Evolutionary conservation across 139 green algal species (phyloP), one percentile per base, ranked within the genome.

Genomic region (Mychonastes homosphaera): DNA sequence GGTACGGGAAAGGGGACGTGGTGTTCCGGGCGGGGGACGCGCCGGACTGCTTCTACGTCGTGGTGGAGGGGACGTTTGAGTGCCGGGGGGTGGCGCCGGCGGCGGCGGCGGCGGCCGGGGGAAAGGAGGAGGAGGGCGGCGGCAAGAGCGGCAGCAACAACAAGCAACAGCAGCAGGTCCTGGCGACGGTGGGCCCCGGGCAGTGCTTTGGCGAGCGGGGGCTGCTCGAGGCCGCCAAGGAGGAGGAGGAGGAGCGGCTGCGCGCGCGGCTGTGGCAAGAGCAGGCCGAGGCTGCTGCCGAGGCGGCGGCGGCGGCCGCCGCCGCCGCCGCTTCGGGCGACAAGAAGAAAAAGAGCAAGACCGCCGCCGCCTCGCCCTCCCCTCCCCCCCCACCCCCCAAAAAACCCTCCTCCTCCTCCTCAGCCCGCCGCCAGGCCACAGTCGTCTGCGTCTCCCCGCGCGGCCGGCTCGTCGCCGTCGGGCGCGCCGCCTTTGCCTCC

Each of bases 191-290:
- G 13, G 59, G 61, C 32, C 69, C 79, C 50, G 88, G 86, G 5
- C 77, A 76, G 44, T 95, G 84, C 73, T 96, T 96, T 80, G 88
- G 88, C 3, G 88, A 96, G 71, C 73, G 87, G 63, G 88, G 87
- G 9, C 70, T 96, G 70, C 74, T 71, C 4, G 77, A 74, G 0
- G 71, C 80, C 26, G 59, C 72, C 6, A 63, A 80, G 58, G 83
- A 83, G 28, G n/a, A n/a, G n/a, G n/a, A n/a, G n/a, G n/a, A n/a
- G n/a, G n/a, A n/a, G n/a, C n/a, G n/a, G n/a, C n/a, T n/a, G n/a
- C n/a, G n/a, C n/a, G n/a, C n/a, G n/a, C n/a, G n/a, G n/a, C n/a
- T n/a, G n/a, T n/a, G n/a, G n/a, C n/a, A n/a, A n/a, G n/a, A n/a
- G n/a, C n/a, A n/a, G n/a, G n/a, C n/a, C n/a, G n/a, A n/a, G n/a